These are phyloP conservation scores for Corymbia citriodora DNA, from an alignment of 441 rosid genomes.

Conservation along the genomic window DNA sequence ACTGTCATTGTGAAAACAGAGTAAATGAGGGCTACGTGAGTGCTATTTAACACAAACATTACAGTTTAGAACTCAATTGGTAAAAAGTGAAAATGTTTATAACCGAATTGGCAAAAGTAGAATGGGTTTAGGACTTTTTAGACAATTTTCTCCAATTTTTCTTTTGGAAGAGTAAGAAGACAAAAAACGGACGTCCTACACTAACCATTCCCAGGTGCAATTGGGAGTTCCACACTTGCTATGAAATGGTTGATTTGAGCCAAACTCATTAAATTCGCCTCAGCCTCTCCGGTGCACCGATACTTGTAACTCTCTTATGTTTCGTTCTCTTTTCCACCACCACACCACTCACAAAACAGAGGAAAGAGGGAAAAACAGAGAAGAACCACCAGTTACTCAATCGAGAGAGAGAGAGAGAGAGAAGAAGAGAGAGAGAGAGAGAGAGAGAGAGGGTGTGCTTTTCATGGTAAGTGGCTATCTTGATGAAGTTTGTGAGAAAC, in stretches of 20 bases:
- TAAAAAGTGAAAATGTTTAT: no score
- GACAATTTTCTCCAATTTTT: no score
- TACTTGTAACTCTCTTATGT: neutral
- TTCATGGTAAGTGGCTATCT: no score
- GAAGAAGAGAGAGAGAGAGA: neutral
- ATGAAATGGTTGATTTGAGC: no score
- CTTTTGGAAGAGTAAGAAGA: neutral
- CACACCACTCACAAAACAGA: neutral
- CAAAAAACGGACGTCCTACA: neutral
- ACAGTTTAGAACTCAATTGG: no score
- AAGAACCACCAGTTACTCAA: neutral
- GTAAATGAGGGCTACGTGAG: neutral
- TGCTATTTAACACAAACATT: neutral
- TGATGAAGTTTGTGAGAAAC: no score
- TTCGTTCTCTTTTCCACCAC: neutral
- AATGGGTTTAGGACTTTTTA: no score
- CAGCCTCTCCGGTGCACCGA: neutral
- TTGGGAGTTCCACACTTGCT: neutral
- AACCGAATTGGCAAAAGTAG: no score
- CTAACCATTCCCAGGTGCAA: neutral
- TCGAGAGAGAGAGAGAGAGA: neutral
- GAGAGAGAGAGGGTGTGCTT: neutral
- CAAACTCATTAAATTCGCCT: neutral
- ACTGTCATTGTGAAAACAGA: neutral
- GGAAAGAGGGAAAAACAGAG: neutral